Base-by-base conservation (phyloP, 257 asterid genomes). In the Paulownia fortunei region DNA sequence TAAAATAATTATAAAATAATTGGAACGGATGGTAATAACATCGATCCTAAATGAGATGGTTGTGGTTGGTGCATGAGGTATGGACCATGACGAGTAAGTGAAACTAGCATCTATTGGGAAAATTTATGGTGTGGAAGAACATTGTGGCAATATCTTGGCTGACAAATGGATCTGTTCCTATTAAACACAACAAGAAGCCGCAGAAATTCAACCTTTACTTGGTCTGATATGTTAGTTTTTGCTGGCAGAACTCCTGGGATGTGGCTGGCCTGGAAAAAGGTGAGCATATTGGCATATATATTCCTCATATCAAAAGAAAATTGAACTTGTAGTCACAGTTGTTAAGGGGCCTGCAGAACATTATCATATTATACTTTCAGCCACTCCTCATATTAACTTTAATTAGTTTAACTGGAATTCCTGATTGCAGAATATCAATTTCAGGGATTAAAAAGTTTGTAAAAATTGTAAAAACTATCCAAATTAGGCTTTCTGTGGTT, bases 401-500 rank as follows among this genome's bases (percentile, higher is more conserved):
- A 26, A 65, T 68, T 72, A 79, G 68, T 72, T 74, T 55, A 84
- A 69, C 69, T 67, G 67, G 41, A 69, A 49, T 78, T 77, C 80
- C 83, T 86, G 72, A 83, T 79, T 76, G 81, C 72, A 75, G 80
- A 69, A 70, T 79, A 81, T 71, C 76, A 81, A 70, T 34, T 30
- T 82, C 34, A 49, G 61, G 16, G 79, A 51, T 54, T 41, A 56
- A 9, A 54, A 32, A 46, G 30, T 52, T 46, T 74, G 36, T 69
- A 76, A 16, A 11, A 64, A 54, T n/a, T 54, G 42, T 32, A 41
- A 24, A 76, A 44, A 47, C 70, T 44, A 8, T 36, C 36, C 41
- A 27, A 44, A 23, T 39, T 1, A 42, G 6, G 21, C n/a, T 49
- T 75, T 56, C 47, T 56, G 69, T 79, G 70, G 79, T 75, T 72